Evolutionary conservation across 2,329 filamentous ascomycete genomes (phyloP).

Genomic region (Paracamarosporium sp.): DNA sequence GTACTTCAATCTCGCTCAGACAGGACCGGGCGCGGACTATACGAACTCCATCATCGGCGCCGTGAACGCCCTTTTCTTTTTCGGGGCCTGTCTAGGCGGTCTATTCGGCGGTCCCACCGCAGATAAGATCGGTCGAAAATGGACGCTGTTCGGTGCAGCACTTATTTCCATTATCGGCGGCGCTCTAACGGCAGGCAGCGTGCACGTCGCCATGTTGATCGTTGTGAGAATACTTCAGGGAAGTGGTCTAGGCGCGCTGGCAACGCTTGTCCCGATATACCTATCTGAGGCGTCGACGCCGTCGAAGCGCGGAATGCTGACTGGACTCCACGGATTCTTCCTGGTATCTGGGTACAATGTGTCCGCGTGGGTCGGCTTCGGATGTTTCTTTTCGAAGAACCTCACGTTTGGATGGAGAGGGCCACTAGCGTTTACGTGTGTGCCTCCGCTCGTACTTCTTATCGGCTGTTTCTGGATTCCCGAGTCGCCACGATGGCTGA

Average conservation of each 20-base stretch:
- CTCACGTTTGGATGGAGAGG: conserved; percentile 52
- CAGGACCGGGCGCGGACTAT: conserved; percentile 23
- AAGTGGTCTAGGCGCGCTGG: conserved; percentile 25
- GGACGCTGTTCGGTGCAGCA: conserved; percentile 15
- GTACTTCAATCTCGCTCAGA: conserved; percentile 25
- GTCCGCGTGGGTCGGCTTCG: conserved; percentile 49
- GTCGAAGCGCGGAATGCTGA: conserved; percentile 31
- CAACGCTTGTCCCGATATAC: conserved; percentile 31
- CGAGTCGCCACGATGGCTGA: conserved; percentile 63
- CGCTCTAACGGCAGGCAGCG: conserved; percentile 28
- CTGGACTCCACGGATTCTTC: conserved; percentile 32
- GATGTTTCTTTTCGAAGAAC: conserved; percentile 10
- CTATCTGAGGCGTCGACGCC: conserved; percentile 32
- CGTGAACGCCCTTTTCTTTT: conserved; percentile 21
- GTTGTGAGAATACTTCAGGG: conserved; percentile 31
- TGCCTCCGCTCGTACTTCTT: conserved; percentile 56
- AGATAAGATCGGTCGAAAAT: conserved; percentile 20
- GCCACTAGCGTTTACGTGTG: conserved; percentile 35
- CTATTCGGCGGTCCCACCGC: conserved; percentile 13
- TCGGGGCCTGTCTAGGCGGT: conserved; percentile 18
- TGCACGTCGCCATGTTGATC: conserved; percentile 32
- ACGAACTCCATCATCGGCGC: conserved; percentile 25
- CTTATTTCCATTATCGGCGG: conserved; percentile 17
- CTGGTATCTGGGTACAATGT: conserved; percentile 38
- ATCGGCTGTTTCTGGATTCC: conserved; percentile 47